Evolutionary conservation across 106 monocot genomes (phyloP).

Genomic region (Platanthera guangdongensis): DNA sequence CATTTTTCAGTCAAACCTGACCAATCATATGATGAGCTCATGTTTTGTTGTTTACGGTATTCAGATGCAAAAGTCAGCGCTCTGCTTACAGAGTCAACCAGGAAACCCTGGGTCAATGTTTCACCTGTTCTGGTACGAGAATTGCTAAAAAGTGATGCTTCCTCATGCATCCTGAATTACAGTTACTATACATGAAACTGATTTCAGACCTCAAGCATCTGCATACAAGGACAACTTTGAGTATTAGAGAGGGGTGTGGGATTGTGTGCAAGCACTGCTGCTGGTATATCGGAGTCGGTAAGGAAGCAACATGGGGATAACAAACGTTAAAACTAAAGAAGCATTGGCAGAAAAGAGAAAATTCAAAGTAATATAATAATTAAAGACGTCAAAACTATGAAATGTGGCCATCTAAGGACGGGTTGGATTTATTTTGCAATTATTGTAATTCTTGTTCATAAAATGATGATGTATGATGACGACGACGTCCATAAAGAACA

Average conservation of each 20-base stretch:
- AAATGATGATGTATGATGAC: too few species aligned
- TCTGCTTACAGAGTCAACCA: constrained; percentile 14
- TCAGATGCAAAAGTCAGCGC: constrained; percentile 11
- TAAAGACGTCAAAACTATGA: too few species aligned
- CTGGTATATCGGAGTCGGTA: too few species aligned
- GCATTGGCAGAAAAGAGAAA: too few species aligned
- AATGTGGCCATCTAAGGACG: too few species aligned
- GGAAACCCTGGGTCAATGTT: constrained; percentile 18
- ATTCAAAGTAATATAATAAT: too few species aligned
- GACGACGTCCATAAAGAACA: too few species aligned
- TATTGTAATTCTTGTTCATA: too few species aligned
- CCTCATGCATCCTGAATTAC: constrained; percentile 2
- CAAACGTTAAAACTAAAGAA: too few species aligned
- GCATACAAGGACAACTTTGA: neutral
- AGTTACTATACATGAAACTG: neutral
- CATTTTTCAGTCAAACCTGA: constrained; percentile 14
- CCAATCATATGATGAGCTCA: constrained; percentile 15
- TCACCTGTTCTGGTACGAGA: constrained; percentile 12
- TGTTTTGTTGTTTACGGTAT: constrained; percentile 8
- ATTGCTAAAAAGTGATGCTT: constrained; percentile 2
- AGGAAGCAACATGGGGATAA: too few species aligned
- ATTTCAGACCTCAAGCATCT: neutral
- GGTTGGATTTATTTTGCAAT: too few species aligned
- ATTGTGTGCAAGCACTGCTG: too few species aligned
- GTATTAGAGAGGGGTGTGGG: neutral